Evolutionary conservation across 2,329 filamentous ascomycete genomes (phyloP).

Genomic region (Aspergillus sp.): DNA sequence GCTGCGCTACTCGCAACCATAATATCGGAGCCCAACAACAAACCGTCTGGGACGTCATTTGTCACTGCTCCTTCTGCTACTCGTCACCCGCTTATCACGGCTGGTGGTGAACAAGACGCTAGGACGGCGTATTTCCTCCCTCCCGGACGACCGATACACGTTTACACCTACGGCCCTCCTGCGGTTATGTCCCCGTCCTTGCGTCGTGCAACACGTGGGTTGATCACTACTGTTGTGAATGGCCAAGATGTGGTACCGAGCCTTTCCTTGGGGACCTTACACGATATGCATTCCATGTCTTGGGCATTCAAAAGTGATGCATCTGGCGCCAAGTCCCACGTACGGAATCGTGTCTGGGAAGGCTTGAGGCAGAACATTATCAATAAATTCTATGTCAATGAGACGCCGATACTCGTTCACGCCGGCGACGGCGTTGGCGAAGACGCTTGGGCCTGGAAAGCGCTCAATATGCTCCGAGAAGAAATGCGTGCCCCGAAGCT

Average conservation of each 20-base stretch:
- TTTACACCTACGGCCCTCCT: conserved; percentile 69
- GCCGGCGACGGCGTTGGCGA: conserved; percentile 48
- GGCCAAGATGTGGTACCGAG: conserved; percentile 65
- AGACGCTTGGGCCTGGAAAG: conserved; percentile 58
- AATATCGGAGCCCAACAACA: conserved; percentile 52
- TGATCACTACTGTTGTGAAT: conserved; percentile 67
- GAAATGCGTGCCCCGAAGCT: conserved; percentile 62
- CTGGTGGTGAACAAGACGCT: conserved; percentile 11
- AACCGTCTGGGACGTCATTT: conserved; percentile 48
- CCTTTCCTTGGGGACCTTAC: conserved; percentile 62
- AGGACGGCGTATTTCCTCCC: conserved; percentile 45
- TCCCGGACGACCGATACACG: conserved; percentile 61
- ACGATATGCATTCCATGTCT: conserved; percentile 64
- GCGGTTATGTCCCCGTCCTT: conserved; percentile 62
- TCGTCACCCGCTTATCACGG: conserved; percentile 31
- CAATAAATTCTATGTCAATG: conserved; percentile 51
- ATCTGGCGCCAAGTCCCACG: conserved; percentile 56
- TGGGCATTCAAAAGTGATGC: conserved; percentile 65
- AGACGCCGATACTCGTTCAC: conserved; percentile 34
- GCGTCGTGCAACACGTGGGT: conserved; percentile 58
- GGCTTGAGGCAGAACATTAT: conserved; percentile 53
- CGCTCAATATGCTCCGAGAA: conserved; percentile 56
- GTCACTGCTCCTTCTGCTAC: conserved; percentile 45
- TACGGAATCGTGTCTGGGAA: conserved; percentile 57
- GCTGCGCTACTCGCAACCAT: conserved; percentile 62